phyloP scores from a whole-genome alignment of 495 filamentous ascomycete genomes.

The Penicillium psychrofluorescens region DNA sequence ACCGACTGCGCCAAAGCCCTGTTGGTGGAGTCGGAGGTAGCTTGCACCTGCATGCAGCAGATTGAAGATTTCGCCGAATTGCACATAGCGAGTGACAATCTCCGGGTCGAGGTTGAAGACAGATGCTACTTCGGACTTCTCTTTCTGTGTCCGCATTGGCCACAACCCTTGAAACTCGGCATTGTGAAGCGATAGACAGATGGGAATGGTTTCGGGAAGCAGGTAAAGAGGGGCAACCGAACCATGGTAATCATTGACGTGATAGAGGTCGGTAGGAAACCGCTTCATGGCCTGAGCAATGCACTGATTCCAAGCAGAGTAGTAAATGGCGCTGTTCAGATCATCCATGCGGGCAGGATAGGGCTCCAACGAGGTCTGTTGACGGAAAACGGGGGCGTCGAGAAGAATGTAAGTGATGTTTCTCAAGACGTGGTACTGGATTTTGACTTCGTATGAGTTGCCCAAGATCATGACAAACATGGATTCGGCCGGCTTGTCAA shows the following conservation, averaged over 20 bases:
- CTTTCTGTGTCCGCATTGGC: constrained; percentile 64
- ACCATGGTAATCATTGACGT: constrained; percentile 78
- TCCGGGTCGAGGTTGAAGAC: constrained; percentile 57
- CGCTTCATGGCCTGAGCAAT: constrained; percentile 55
- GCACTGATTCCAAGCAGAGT: constrained; percentile 69
- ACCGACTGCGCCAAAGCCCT: constrained; percentile 68
- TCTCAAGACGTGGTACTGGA: constrained; percentile 57
- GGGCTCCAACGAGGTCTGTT: constrained; percentile 58
- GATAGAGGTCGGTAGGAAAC: constrained; percentile 63
- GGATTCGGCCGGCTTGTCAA: constrained; percentile 50
- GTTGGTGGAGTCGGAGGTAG: constrained; percentile 67
- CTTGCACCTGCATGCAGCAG: constrained; percentile 66
- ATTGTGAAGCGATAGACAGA: constrained; percentile 52
- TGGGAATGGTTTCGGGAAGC: constrained; percentile 49
- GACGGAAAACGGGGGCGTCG: constrained; percentile 63
- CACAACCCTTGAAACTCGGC: constrained; percentile 71
- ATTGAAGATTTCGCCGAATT: constrained; percentile 66
- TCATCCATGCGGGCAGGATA: constrained; percentile 72
- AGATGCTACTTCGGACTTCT: constrained; percentile 60
- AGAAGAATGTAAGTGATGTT: constrained; percentile 71
- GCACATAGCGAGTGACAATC: constrained; percentile 35
- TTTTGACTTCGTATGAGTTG: constrained; percentile 54
- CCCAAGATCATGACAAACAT: constrained; percentile 62
- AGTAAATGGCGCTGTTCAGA: constrained; percentile 63
- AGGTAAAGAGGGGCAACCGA: constrained; percentile 65